Base-by-base conservation (phyloP, 306 rosid genomes). In the Dryas octopetala region DNA sequence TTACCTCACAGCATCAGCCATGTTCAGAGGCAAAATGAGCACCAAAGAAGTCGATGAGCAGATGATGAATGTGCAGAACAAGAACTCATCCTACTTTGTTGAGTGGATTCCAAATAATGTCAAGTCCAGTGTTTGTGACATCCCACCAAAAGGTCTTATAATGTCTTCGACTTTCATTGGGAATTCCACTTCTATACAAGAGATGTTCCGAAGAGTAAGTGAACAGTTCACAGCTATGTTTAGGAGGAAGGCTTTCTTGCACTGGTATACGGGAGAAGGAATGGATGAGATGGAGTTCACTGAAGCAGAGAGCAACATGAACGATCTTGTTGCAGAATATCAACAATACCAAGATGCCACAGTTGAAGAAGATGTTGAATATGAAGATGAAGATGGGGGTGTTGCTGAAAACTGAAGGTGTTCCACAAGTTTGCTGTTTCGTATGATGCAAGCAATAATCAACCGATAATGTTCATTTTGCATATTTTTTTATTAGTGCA, bases 31-130 rank as follows among this genome's bases (percentile, higher is more conserved):
- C 58, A 88, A 88, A 70, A 84, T 86, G 87, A 84, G 88, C 87
- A 88, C 90, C 40, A 88, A 86, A 48, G 90, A 88, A 55, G 90
- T 88, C 2, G 90, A 88, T 47, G 93, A 86, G 61, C 93, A 88
- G 75, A 78, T 88, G 63, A 43, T 85, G 80, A 91, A 60, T 73
- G 91, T 91, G 58, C 96, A 91, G 87, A 88, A 88, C 88, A 91
- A 80, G 83, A 88, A 88, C 72, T 87, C 91, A 8, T 88, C 93
- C 70, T 85, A 83, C 81, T 88, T 91, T 7, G 96, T 89, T 26
- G 93, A 89, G 71, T 89, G 93, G 93, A 91, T 91, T 68, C 93
- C 96, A 68, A 90, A 90, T 71, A 90, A 90, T 76, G 93, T 90
- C 0, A 88, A 90, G 77, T 88, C 96, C 3, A 89, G 91, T n/a